Conservation (phyloP, 148 eudicot genomes). For the Camellia sinensis region DNA sequence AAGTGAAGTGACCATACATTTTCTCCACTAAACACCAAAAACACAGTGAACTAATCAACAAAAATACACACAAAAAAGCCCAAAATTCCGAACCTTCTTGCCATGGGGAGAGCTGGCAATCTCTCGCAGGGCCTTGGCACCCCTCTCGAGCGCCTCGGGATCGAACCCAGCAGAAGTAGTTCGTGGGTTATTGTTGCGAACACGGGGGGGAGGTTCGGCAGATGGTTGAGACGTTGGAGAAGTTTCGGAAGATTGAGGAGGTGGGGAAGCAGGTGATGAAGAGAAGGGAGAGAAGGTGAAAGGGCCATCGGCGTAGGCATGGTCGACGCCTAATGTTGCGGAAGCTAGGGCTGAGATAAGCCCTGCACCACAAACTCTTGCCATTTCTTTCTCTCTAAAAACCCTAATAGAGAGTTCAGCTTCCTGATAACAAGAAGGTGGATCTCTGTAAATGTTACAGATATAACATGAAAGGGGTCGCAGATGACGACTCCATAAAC, state of each 20-base stretch:
- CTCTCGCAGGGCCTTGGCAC: conserved; percentile 49
- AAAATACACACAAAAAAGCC: neutral
- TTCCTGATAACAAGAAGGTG: neutral
- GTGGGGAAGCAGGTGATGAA: conserved; percentile 27
- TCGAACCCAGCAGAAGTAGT: conserved; percentile 89
- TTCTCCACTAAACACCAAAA: conserved; percentile 1
- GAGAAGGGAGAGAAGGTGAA: conserved; percentile 50
- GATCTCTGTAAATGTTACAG: neutral
- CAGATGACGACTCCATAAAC: neutral
- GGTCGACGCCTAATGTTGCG: conserved; percentile 39
- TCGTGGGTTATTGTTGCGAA: conserved; percentile 72
- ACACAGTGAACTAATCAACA: neutral
- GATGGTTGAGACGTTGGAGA: conserved; percentile 19
- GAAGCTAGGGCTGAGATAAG: conserved; percentile 51
- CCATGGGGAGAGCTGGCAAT: conserved; percentile 53
- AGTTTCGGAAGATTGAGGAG: conserved; percentile 20
- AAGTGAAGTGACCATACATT: neutral
- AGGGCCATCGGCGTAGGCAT: conserved; percentile 48
- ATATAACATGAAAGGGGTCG: conserved; percentile 28
- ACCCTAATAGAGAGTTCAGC: conserved; percentile 1
- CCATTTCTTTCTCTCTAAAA: conserved; percentile 26
- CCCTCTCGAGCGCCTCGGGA: conserved; percentile 81
- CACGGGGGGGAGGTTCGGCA: conserved; percentile 37
- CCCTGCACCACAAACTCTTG: conserved; percentile 48
- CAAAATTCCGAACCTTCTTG: conserved; percentile 42